Percentiles rank a stretch among this genome's conserved stretches.
These are phyloP conservation scores for Diphasiastrum complanatum DNA, from an alignment of 83 land plant species.

Conservation along the genomic window DNA sequence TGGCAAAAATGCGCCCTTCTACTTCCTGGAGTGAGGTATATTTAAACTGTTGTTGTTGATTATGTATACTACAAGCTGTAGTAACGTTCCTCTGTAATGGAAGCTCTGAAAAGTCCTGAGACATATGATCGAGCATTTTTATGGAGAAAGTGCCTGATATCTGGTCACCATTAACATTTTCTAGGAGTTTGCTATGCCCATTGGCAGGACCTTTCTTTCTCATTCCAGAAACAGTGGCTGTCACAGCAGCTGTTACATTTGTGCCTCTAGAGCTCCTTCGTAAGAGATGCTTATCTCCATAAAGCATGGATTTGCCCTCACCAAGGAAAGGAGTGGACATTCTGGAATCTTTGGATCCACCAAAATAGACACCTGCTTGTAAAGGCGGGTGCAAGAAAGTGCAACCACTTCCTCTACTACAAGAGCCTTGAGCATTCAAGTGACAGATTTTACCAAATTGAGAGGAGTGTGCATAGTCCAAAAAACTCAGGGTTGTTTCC, in stretches of 20 bases:
- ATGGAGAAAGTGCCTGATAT: neutral
- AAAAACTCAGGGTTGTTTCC: no score
- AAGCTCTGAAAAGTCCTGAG: slow-evolving; percentile 10
- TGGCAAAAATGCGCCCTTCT: slow-evolving; percentile 33
- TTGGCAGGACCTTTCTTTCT: neutral
- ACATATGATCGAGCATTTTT: neutral
- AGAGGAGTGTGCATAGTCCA: slow-evolving; percentile 11
- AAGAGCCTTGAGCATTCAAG: slow-evolving; percentile 30
- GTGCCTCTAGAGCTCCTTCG: neutral
- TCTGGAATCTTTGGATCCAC: neutral
- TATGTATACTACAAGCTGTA: slow-evolving; percentile 5
- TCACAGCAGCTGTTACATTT: neutral
- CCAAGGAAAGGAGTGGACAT: neutral
- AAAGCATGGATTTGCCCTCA: neutral
- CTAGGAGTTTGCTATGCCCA: neutral
- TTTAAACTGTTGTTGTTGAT: slow-evolving; percentile 13
- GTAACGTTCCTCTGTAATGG: neutral
- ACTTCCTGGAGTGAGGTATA: slow-evolving; percentile 30
- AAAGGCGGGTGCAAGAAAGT: slow-evolving; percentile 19
- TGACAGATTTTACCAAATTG: slow-evolving; percentile 13
- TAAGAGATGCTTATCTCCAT: neutral
- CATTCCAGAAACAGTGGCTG: neutral
- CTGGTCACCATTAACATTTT: neutral
- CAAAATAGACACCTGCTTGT: neutral
- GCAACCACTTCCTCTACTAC: slow-evolving; percentile 28